Conservation (phyloP, 805 yeast species). For the Pichia nakasei region DNA sequence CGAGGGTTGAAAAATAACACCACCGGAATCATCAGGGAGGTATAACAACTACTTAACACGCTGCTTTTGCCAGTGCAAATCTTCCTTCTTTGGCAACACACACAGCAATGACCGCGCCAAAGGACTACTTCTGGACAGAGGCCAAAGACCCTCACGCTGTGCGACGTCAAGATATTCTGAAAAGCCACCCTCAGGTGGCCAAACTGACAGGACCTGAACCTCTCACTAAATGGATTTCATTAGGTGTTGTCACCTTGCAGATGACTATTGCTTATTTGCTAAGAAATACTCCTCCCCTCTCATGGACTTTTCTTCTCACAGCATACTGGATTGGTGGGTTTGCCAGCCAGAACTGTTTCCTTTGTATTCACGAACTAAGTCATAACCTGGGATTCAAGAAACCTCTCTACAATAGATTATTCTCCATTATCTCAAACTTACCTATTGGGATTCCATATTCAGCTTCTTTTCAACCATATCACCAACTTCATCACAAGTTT, state of each 20-base stretch:
- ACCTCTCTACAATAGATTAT: constrained; percentile 69
- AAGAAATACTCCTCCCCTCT: constrained; percentile 43
- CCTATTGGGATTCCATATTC: constrained; percentile 89
- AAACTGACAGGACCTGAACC: constrained; percentile 85
- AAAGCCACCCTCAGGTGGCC: constrained; percentile 69
- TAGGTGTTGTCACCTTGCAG: constrained; percentile 61
- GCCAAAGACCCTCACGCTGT: constrained; percentile 73
- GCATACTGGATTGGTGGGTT: constrained; percentile 86
- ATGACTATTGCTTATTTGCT: constrained; percentile 53
- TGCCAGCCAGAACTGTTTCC: constrained; percentile 70
- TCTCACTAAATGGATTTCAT: constrained; percentile 65
- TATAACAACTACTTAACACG: no score
- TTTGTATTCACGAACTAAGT: constrained; percentile 82
- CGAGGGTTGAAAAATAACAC: no score
- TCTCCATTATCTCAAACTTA: constrained; percentile 66
- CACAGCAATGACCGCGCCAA: constrained; percentile 1
- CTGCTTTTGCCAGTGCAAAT: no score
- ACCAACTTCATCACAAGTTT: constrained; percentile 84
- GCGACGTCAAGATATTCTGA: constrained; percentile 64
- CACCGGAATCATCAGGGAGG: no score
- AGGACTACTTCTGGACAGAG: constrained; percentile 76
- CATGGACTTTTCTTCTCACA: constrained; percentile 44
- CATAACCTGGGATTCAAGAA: constrained; percentile 79
- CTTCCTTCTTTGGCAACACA: no score
- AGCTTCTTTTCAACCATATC: constrained; percentile 85